Evolutionary conservation across 371 early-diverging fungal genomes (phyloP).

Genomic region (Circinella minor): DNA sequence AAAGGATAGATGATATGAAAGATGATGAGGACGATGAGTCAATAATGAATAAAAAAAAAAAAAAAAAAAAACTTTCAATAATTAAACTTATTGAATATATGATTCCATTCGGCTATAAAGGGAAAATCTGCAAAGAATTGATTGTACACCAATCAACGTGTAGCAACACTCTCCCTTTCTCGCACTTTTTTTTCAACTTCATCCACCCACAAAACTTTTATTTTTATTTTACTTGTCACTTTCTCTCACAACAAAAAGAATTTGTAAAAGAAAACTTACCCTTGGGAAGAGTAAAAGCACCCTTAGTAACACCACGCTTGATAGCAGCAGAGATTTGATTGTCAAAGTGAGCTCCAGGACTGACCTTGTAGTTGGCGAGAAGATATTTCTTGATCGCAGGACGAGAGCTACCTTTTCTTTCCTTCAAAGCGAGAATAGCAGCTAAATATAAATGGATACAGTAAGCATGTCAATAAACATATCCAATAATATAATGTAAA

Average conservation of each 20-base stretch:
- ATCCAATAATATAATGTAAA: background rate
- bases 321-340: slow-evolving; percentile 73
- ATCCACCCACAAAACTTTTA: background rate
- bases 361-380: slow-evolving; percentile 72
- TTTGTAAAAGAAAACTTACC: slow-evolving; percentile 39
- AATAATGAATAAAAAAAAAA: too few species aligned
- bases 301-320: slow-evolving; percentile 75
- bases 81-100: too few species aligned
- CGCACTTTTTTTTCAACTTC: background rate
- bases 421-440: slow-evolving; percentile 73
- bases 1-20: background rate
- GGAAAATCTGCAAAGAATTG: slow-evolving; percentile 3
- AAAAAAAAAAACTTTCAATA: too few species aligned
- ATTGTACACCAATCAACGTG: slow-evolving; percentile 11
- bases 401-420: slow-evolving; percentile 80
- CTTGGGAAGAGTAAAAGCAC: slow-evolving; percentile 74
- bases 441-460: slow-evolving; percentile 24
- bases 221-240: background rate
- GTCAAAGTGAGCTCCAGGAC: slow-evolving; percentile 59
- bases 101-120: slow-evolving; percentile 2
- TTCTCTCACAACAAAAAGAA: background rate
- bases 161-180: background rate
- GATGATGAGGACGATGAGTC: too few species aligned
- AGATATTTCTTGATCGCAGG: slow-evolving; percentile 88
- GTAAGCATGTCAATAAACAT: background rate